These are phyloP conservation scores for Camellia lanceoleosa DNA, from an alignment of 148 eudicot species.

Conservation along the genomic window DNA sequence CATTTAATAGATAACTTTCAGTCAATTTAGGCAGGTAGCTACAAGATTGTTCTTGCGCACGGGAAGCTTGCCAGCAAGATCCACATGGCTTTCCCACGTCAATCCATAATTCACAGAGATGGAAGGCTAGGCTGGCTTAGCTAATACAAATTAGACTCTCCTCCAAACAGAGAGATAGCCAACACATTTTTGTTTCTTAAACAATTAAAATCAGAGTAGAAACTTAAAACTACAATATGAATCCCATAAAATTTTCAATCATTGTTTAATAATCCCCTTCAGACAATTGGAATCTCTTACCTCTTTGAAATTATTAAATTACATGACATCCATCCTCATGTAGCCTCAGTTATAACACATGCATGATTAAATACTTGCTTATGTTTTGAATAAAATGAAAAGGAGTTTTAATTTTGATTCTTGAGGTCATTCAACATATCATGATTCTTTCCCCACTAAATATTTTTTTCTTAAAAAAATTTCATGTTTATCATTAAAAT, in stretches of 20 bases:
- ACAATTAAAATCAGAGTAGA: no score
- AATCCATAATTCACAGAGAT: neutral
- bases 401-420: no score
- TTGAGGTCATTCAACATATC: neutral
- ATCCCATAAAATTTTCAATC: neutral
- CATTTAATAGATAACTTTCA: neutral
- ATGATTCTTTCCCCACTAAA: neutral
- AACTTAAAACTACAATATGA: no score
- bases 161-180: neutral
- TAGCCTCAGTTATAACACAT: neutral
- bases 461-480: neutral
- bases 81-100: neutral
- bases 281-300: neutral
- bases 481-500: no score
- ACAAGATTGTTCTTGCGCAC: neutral
- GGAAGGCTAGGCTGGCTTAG: no score
- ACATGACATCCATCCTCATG: neutral
- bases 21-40: neutral
- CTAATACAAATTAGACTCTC: no score
- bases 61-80: neutral
- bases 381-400: neutral
- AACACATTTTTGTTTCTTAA: neutral
- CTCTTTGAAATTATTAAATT: conserved; percentile 1
- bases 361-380: neutral
- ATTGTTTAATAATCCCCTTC: neutral